Percentiles rank a stretch among this genome's conserved stretches.
These are phyloP conservation scores for Neurospora discreta DNA, from an alignment of 495 filamentous ascomycete species.

Conservation along the genomic window DNA sequence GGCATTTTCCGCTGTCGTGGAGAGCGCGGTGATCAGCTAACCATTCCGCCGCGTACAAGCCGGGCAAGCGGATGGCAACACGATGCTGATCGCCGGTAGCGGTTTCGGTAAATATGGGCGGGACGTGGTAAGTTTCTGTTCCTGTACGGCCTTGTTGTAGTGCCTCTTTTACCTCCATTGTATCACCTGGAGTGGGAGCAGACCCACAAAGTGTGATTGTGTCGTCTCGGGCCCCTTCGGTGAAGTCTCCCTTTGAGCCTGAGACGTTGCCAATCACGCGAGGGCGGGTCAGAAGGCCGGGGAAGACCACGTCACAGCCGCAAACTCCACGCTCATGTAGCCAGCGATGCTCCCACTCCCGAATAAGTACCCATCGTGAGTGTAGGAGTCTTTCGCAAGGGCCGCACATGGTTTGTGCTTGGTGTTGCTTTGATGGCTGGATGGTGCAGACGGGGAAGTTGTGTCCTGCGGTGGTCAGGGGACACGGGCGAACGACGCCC, in stretches of 20 bases:
- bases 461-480: constrained; percentile 25
- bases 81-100: constrained; percentile 3
- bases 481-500: constrained; percentile 28
- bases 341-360: constrained; percentile 35
- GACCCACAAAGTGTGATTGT: background rate
- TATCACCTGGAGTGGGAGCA: background rate
- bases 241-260: background rate
- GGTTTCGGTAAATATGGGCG: constrained; percentile 17
- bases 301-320: constrained; percentile 27
- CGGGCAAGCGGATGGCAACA: constrained; percentile 19
- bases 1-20: constrained; percentile 22
- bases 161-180: background rate
- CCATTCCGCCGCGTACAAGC: constrained; percentile 34
- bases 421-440: constrained; percentile 15
- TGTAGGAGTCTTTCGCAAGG: constrained; percentile 29
- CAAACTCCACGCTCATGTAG: constrained; percentile 36
- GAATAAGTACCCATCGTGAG: constrained; percentile 26
- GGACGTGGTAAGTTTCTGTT: background rate
- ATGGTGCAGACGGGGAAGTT: constrained; percentile 23
- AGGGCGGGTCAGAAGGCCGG: constrained; percentile 18
- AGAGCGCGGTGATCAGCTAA: constrained; percentile 23
- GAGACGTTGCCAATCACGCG: constrained; percentile 15
- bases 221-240: background rate
- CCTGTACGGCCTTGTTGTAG: background rate
- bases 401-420: constrained; percentile 25